These are phyloP conservation scores for Stachybotrys echinatus DNA, from an alignment of 2,329 filamentous ascomycete genomes.

Conservation along the genomic window DNA sequence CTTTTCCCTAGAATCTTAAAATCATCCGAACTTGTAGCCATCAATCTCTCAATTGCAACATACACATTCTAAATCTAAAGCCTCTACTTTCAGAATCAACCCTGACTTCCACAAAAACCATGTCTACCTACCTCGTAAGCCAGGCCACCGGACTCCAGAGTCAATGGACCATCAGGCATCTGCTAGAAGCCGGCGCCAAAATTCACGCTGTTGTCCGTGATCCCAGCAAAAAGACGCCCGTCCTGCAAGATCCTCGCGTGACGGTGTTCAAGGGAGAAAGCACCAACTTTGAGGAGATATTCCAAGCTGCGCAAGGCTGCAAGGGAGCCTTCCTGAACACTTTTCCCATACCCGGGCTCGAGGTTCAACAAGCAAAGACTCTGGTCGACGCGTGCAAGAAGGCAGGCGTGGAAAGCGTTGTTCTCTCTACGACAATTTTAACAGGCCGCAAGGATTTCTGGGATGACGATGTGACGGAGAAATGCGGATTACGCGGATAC, in stretches of 20 bases:
- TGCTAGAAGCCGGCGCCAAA: constrained; percentile 25
- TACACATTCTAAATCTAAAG: too few relatives aligned
- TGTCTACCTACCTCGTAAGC: constrained; percentile 28
- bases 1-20: too few relatives aligned
- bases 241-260: constrained; percentile 17
- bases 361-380: constrained; percentile 22
- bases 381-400: constrained; percentile 22
- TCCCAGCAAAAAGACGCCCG: constrained; percentile 18
- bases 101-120: too few relatives aligned
- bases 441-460: constrained; percentile 13
- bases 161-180: constrained; percentile 21
- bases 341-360: constrained; percentile 18
- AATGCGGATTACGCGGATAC: constrained; percentile 17
- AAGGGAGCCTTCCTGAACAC: constrained; percentile 23
- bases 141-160: constrained; percentile 28
- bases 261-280: constrained; percentile 30
- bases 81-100: too few relatives aligned
- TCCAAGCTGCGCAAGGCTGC: constrained; percentile 25
- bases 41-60: too few relatives aligned
- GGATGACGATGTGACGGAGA: constrained; percentile 11
- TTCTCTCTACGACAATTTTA: constrained; percentile 17
- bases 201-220: constrained; percentile 31
- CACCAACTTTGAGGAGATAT: constrained; percentile 21
- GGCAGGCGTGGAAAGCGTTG: constrained; percentile 21
- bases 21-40: too few relatives aligned